Conservation (phyloP, 2,329 filamentous ascomycete genomes). For the Ophiognomonia clavigignenti-juglandacearum region DNA sequence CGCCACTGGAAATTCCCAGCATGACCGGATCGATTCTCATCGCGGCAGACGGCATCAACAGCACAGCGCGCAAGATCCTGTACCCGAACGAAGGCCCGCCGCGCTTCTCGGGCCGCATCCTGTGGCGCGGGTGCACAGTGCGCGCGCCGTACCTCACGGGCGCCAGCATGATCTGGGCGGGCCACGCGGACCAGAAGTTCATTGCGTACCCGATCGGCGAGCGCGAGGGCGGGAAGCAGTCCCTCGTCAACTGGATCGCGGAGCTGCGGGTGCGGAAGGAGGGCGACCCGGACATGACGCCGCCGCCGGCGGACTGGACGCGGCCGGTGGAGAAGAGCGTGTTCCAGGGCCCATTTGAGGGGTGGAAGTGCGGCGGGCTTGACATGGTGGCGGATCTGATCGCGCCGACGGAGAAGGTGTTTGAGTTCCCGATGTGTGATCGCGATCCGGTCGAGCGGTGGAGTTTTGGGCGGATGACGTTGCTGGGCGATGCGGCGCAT, state of each 20-base stretch:
- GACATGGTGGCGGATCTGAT: conserved; percentile 35
- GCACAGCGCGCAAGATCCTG: conserved; percentile 32
- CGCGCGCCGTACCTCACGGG: conserved; percentile 35
- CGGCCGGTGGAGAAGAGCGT: conserved; percentile 33
- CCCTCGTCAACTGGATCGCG: conserved; percentile 42
- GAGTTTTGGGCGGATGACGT: conserved; percentile 30
- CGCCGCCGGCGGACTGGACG: conserved; percentile 39
- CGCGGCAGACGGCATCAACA: conserved; percentile 41
- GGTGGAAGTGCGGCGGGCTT: conserved; percentile 37
- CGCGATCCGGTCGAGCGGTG: conserved; percentile 32
- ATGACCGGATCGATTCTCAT: conserved; percentile 31
- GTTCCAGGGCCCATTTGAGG: conserved; percentile 34
- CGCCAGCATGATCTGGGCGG: conserved; percentile 39
- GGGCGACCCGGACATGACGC: conserved; percentile 35
- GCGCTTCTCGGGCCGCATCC: conserved; percentile 38
- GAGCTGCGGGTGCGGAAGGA: conserved; percentile 34
- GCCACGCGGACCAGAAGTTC: conserved; percentile 42
- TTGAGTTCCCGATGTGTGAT: conserved; percentile 42
- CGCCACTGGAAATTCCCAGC: conserved; percentile 23
- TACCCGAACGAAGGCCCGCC: conserved; percentile 39
- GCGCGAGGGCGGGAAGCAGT: conserved; percentile 31
- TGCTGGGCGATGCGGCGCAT: conserved; percentile 36
- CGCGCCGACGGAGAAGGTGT: conserved; percentile 34
- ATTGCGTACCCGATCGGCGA: conserved; percentile 40
- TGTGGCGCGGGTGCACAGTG: conserved; percentile 39